Conservation (phyloP, 768 basidiomycete genomes). For the Trametes elegans region DNA sequence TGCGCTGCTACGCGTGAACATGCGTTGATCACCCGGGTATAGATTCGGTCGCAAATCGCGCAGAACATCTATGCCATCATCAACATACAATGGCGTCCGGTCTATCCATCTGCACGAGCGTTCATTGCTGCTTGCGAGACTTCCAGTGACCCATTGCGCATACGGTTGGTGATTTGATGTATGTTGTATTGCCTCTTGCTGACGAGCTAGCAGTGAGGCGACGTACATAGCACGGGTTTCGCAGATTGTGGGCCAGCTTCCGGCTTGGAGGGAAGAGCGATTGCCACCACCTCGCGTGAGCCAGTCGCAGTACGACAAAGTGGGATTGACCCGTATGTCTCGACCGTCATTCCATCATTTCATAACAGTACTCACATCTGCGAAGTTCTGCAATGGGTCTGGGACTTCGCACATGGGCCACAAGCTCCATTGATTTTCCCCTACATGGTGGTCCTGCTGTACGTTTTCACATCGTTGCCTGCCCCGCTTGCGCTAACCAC, state of each 20-base stretch:
- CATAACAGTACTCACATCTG: constrained; percentile 1
- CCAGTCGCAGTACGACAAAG: constrained; percentile 89
- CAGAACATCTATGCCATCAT: constrained; percentile 59
- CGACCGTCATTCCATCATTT: too few species aligned
- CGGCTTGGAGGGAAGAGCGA: constrained; percentile 69
- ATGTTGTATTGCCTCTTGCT: neutral
- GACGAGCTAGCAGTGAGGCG: constrained; percentile 39
- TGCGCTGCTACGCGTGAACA: neutral
- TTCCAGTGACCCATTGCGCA: constrained; percentile 54
- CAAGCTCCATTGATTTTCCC: constrained; percentile 77
- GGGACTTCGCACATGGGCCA: constrained; percentile 71
- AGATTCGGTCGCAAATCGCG: constrained; percentile 73
- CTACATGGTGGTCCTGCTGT: constrained; percentile 77
- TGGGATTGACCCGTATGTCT: constrained; percentile 74
- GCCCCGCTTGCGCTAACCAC: constrained; percentile 1
- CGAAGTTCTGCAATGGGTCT: constrained; percentile 78
- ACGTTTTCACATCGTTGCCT: constrained; percentile 26
- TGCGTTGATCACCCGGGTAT: neutral
- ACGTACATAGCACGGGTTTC: constrained; percentile 56
- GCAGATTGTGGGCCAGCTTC: constrained; percentile 56
- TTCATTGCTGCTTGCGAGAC: constrained; percentile 56
- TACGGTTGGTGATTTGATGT: constrained; percentile 42
- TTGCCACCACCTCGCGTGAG: constrained; percentile 84
- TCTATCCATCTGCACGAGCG: constrained; percentile 51
- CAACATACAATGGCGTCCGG: constrained; percentile 65